A percentile compares a stretch with the other conserved stretches of the same genome.
Conservation (phyloP, 805 yeast species). For the Yueomyces sp. region DNA sequence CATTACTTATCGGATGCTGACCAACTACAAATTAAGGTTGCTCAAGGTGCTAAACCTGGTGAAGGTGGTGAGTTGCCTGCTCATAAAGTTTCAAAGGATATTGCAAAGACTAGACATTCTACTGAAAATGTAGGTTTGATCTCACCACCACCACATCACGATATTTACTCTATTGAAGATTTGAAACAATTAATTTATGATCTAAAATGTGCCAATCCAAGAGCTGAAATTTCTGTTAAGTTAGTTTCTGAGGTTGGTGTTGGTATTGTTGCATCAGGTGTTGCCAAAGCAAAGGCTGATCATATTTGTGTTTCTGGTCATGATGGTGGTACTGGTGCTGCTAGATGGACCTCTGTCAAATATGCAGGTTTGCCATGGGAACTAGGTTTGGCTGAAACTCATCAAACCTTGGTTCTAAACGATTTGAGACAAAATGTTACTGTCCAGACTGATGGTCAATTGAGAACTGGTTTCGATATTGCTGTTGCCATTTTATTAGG, state of each 20-base stretch:
- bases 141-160: slow-evolving; percentile 98
- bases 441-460: slow-evolving; percentile 97
- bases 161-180: slow-evolving; percentile 95
- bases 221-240: slow-evolving; percentile 93
- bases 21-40: slow-evolving; percentile 95
- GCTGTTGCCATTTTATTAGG: slow-evolving; percentile 94
- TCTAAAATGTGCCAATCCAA: slow-evolving; percentile 90
- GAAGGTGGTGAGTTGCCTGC: slow-evolving; percentile 99
- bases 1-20: slow-evolving; percentile 91
- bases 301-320: slow-evolving; percentile 93
- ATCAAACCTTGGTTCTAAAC: slow-evolving; percentile 89
- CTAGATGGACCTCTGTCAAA: slow-evolving; percentile 92
- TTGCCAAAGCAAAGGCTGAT: slow-evolving; percentile 97
- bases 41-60: slow-evolving; percentile 99
- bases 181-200: slow-evolving; percentile 93
- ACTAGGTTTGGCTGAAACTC: slow-evolving; percentile 94
- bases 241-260: slow-evolving; percentile 97
- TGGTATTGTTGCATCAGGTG: slow-evolving; percentile 98
- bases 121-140: slow-evolving; percentile 94
- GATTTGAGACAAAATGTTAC: slow-evolving; percentile 92
- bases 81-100: slow-evolving; percentile 72
- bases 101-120: slow-evolving; percentile 92
- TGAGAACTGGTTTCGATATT: slow-evolving; percentile 92
- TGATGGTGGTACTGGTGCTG: slow-evolving; percentile 99
- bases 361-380: slow-evolving; percentile 99